A percentile compares a stretch with the other conserved stretches of the same genome.
phyloP scores from a whole-genome alignment of 345 rosid species.

The Heritiera fomes region DNA sequence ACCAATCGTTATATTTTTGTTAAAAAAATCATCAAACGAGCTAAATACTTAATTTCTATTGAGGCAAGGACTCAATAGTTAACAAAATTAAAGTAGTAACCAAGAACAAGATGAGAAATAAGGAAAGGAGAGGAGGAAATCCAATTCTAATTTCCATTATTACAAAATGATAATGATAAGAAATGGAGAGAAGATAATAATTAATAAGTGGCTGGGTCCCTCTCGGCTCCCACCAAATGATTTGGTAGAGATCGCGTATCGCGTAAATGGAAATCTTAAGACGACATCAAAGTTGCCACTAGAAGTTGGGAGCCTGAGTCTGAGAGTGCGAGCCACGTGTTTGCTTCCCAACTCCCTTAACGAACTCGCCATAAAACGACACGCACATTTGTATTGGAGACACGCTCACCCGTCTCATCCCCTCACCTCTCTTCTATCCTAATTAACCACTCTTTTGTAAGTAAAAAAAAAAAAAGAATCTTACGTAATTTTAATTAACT shows the following conservation, averaged over 20 bases:
- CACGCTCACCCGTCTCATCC: too few species aligned
- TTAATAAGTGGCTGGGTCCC: not conserved
- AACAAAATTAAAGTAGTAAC: too few species aligned
- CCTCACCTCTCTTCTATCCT: too few species aligned
- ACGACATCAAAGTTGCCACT: slow-evolving; percentile 35
- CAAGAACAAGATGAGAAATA: not conserved
- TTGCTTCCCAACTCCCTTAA: slow-evolving; percentile 39
- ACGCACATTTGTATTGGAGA: too few species aligned
- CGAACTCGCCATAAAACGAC: too few species aligned
- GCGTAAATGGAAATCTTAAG: slow-evolving; percentile 11
- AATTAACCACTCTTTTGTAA: too few species aligned
- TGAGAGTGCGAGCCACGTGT: slow-evolving; percentile 54
- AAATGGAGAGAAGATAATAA: not conserved
- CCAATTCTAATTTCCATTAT: slow-evolving; percentile 12
- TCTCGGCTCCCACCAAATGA: slow-evolving; percentile 28
- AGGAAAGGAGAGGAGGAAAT: slow-evolving; percentile 10
- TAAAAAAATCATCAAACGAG: too few species aligned
- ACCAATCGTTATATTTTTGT: too few species aligned
- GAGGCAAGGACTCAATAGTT: too few species aligned
- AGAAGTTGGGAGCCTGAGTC: slow-evolving; percentile 9
- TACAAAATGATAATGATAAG: not conserved
- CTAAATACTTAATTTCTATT: too few species aligned
- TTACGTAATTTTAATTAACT: too few species aligned
- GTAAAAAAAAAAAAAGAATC: too few species aligned
- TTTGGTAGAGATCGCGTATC: slow-evolving; percentile 24